Evolutionary conservation across 208 protist genomes (phyloP), one percentile per base, ranked within the genome.

Genomic region (Trypanosoma rangeli): DNA sequence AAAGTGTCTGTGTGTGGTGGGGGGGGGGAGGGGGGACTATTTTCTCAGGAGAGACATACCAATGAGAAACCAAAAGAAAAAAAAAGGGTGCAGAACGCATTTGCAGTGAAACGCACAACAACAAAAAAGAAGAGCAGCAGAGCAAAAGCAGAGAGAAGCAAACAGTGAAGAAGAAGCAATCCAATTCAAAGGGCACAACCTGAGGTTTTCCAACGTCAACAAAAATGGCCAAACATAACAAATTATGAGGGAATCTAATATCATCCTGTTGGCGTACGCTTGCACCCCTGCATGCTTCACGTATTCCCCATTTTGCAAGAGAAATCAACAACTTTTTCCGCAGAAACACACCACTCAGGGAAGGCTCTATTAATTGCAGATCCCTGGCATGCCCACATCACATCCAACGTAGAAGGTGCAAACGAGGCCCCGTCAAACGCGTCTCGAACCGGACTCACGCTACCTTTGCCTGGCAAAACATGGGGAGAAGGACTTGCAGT

Each of bases 241-340:
- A 63, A 44, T 9, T 9, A 26, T 10, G 22, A 37, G 15, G 9
- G 31, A 58, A n/a, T 58, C 3, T 58, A 50, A 22, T 50, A n/a
- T 50, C 7, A 50, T 50, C 13, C 13, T 50, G 3, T 15, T 50
- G 4, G 46, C 4, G 3, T 50, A 50, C 20, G 20, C 5, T 50
- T 16, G 20, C 5, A 24, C 13, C 44, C 18, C 18, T 7, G 15
- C 20, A 44, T 44, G 42, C 53, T 52, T 22, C 5, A 33, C 52
- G 20, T 48, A 9, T 31, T 57, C 31, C 55, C 59, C 48, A 49
- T 54, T 44, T 62, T 76, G n/a, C 56, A 76, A 55, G 42, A 70
- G 55, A 65, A 76, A 61, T 76, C 64, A 28, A 76, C 49, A 58
- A 76, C 39, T 52, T 56, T 76, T 53, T 76, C 71, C 7, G 63